Percentiles rank a stretch among this genome's conserved stretches.
These are phyloP conservation scores for Gigaspora rosea DNA, from an alignment of 192 early-diverging fungal species.

Conservation along the genomic window DNA sequence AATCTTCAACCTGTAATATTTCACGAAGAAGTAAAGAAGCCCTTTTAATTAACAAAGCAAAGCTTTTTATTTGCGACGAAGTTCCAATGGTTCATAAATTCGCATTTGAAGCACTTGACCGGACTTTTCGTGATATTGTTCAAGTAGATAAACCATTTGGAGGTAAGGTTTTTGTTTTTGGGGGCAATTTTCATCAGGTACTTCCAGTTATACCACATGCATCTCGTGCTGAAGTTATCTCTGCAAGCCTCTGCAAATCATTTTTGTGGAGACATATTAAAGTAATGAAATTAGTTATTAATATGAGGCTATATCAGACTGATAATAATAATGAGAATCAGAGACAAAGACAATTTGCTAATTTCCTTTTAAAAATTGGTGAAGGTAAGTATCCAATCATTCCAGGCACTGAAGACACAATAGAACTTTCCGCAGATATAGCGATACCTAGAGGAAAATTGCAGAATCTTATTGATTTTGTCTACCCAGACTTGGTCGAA, in stretches of 20 bases:
- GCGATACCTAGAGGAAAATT: background rate
- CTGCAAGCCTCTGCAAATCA: slow-evolving; percentile 19
- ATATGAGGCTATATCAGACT: slow-evolving; percentile 32
- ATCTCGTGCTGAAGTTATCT: slow-evolving; percentile 4
- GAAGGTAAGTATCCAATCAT: background rate
- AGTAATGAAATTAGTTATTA: slow-evolving; percentile 28
- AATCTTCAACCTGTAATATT: slow-evolving; percentile 31
- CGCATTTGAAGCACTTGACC: slow-evolving; percentile 24
- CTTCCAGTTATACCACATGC: slow-evolving; percentile 25
- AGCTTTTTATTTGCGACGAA: slow-evolving; percentile 47
- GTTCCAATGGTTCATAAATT: slow-evolving; percentile 27
- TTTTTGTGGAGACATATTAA: slow-evolving; percentile 30
- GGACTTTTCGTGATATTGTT: slow-evolving; percentile 19
- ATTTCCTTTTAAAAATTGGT: slow-evolving; percentile 7
- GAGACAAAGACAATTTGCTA: slow-evolving; percentile 11
- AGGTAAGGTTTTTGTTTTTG: slow-evolving; percentile 24
- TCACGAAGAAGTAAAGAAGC: slow-evolving; percentile 2
- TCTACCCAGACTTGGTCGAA: slow-evolving; percentile 10
- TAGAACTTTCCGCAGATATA: background rate
- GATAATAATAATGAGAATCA: background rate
- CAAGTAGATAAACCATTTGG: slow-evolving; percentile 20
- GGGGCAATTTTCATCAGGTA: slow-evolving; percentile 27
- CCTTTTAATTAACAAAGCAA: slow-evolving; percentile 5
- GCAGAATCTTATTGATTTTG: slow-evolving; percentile 1
- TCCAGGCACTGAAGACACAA: background rate